Evolutionary conservation across 2,329 filamentous ascomycete species (phyloP).

Genomic region (Cladosporium sp.): DNA sequence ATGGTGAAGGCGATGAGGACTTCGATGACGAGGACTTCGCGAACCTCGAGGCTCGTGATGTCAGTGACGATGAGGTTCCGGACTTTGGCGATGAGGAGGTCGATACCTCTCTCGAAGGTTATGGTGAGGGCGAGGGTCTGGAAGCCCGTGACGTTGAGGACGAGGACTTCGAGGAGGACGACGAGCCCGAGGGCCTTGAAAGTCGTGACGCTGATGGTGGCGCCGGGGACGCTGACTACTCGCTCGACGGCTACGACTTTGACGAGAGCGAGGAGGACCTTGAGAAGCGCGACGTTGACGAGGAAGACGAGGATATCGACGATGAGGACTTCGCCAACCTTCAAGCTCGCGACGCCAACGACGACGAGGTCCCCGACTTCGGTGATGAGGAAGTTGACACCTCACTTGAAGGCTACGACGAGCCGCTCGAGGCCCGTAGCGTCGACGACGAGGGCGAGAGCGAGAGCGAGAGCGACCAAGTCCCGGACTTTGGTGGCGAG

Average conservation of each 20-base stretch:
- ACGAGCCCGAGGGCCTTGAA: background rate
- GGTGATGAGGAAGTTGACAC: slow-evolving; percentile 10
- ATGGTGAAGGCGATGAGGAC: background rate
- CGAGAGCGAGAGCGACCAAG: too few relatives aligned
- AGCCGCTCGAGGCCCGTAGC: background rate
- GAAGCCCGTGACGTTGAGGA: slow-evolving; percentile 4
- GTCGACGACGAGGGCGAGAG: background rate
- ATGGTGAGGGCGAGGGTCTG: background rate
- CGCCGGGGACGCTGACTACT: slow-evolving; percentile 1
- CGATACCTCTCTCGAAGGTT: slow-evolving; percentile 1
- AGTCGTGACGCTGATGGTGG: background rate
- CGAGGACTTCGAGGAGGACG: background rate
- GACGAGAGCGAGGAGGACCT: background rate
- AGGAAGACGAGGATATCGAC: background rate
- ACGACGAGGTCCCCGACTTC: background rate
- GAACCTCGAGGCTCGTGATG: background rate
- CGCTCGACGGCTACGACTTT: slow-evolving; percentile 5
- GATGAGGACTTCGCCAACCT: background rate
- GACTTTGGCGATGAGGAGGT: slow-evolving; percentile 2
- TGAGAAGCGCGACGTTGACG: background rate
- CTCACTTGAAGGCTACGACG: slow-evolving; percentile 8
- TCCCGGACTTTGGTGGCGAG: slow-evolving; percentile 4
- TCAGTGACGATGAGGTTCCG: background rate
- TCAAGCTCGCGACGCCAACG: slow-evolving; percentile 1
- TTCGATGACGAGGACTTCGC: background rate